Conservation (phyloP, 2,329 filamentous ascomycete genomes). For the Dryadomyces quercus-mongolicae region DNA sequence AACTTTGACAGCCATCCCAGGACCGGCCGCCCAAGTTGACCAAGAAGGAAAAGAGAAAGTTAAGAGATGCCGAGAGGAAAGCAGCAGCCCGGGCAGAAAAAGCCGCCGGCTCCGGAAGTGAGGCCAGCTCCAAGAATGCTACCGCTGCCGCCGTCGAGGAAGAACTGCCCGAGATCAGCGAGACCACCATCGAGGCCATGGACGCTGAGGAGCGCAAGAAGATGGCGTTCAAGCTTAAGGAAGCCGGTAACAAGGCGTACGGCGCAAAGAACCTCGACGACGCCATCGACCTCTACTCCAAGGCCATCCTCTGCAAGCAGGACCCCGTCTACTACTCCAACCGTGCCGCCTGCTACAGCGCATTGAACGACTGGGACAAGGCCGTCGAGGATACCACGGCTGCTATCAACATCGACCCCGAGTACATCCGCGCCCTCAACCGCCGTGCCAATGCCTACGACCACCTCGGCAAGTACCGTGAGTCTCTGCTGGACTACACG, state of each 20-base stretch:
- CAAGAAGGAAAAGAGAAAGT: constrained; percentile 83
- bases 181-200: constrained; percentile 39
- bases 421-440: constrained; percentile 97
- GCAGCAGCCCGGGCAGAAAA: constrained; percentile 42
- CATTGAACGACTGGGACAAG: constrained; percentile 84
- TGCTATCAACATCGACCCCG: constrained; percentile 81
- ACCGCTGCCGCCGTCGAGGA: constrained; percentile 41
- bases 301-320: constrained; percentile 92
- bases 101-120: constrained; percentile 21
- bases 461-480: constrained; percentile 79
- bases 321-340: constrained; percentile 99
- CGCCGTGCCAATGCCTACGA: constrained; percentile 94
- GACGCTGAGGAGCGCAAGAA: constrained; percentile 63
- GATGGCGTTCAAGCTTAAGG: constrained; percentile 85
- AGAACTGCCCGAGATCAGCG: constrained; percentile 57
- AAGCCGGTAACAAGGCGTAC: constrained; percentile 91
- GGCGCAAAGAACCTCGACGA: constrained; percentile 86
- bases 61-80: constrained; percentile 60
- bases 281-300: constrained; percentile 89
- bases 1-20: background rate
- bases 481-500: constrained; percentile 93
- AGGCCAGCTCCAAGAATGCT: constrained; percentile 19
- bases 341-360: constrained; percentile 93
- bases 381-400: constrained; percentile 95
- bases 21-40: constrained; percentile 47